Base-by-base conservation (phyloP, 805 yeast species). In the Debaryomyces tyrocola region DNA sequence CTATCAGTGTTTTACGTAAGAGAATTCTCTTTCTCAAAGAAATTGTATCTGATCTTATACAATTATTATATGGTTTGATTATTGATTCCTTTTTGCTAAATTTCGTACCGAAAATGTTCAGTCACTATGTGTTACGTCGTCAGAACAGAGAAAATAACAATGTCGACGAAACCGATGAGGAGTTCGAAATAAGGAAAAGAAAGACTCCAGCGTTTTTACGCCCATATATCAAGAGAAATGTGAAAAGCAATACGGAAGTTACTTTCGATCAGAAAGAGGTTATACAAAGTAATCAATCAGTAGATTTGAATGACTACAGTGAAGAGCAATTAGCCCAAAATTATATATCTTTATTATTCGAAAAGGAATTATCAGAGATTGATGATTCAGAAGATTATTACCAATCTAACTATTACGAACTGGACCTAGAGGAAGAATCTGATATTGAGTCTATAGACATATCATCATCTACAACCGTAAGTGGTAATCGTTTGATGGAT, bases 361-460 rank as follows among this genome's bases (percentile, higher is more conserved):
- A 49, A n/a, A 60, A 57, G 6, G 55, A 50, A 34, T 53, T 70
- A 4, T 64, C 75, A 14, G 79, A 74, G 20, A 51, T 60, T 17
- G 79, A 75, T 46, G 62, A 57, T 35, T 67, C 69, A 5, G 52
- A 53, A 8, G 74, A 71, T 37, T 69, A 57, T 24, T 58, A 57
- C 35, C 68, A 66, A 4, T 58, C 59, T 7, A 18, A 31, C 27
- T 10, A 17, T 14, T 64, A 57, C 15, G 63, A 61, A 37, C 50
- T 51, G 34, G 59, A 51, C 6, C 46, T 48, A 8, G 64, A 55
- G 1, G 47, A 50, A 11, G 61, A 57, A n/a, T 41, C 47, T n/a
- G 60, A 54, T 35, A 41, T 41, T 34, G 55, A 48, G 27, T 38
- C 43, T 2, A 34, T 41, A 18, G 46, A 34, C 31, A 31, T 15